Base-by-base conservation (phyloP, 441 rosid species). In the Gossypium gossypioides region DNA sequence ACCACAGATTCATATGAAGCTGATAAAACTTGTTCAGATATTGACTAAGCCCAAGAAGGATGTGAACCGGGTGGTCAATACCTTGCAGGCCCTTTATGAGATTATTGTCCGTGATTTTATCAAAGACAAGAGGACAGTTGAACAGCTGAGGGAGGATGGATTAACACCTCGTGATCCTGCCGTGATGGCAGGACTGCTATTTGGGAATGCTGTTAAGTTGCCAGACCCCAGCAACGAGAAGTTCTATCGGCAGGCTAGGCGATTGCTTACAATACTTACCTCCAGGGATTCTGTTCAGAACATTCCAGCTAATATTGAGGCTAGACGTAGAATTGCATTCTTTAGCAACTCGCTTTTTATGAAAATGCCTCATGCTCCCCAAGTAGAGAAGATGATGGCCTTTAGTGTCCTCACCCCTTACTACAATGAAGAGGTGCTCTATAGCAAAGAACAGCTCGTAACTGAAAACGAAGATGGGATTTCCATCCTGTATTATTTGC, bases 361-460 rank as follows among this genome's bases (percentile, higher is more conserved):
- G 63, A 58, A 25, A 21, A 25, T 58, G 63, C 63, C 63, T 25
- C 63, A n/a, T 58, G 63, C 63, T 58, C 37, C 63, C 15, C 63
- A 58, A 58, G 40, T 58, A 27, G 63, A 58, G 40, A 58, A 58
- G 63, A 58, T 25, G 63, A 58, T 58, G 37, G 63, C 63, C 29
- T 58, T 58, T 27, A 58, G 40, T 58, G 63, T 25, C 63, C 63
- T 58, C 37, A 58, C 63, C 18, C 63, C 63, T 58, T 58, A 24
- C 63, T 24, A 58, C 63, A 58, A 58, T 12, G 63, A 58, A 57
- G 62, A 57, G 16, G 63, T 58, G 37, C 37, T 58, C 2, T 58
- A 13, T 13, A 58, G 18, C 63, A 25, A 24, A 58, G 63, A 58
- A 25, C 34, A 25, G 37, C 63, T 58, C 63, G 15, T 12, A 13